Percentiles rank a stretch among this genome's conserved stretches.
These are phyloP conservation scores for Syzygium grande DNA, from an alignment of 345 rosid genomes.

Conservation along the genomic window DNA sequence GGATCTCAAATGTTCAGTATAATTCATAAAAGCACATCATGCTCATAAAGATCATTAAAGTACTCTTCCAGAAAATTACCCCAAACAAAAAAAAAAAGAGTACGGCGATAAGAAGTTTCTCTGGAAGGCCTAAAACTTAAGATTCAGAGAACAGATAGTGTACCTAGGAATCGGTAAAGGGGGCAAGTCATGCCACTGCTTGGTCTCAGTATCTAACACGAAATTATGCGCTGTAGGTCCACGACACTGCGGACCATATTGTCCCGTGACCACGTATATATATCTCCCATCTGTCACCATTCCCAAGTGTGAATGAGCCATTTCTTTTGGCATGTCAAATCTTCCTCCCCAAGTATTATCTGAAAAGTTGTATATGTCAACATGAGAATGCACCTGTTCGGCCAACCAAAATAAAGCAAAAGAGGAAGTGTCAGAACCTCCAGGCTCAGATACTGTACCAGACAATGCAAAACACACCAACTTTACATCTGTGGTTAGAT, in stretches of 20 bases:
- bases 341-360: constrained; percentile 84
- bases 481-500: background rate
- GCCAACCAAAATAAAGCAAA: background rate
- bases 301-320: constrained; percentile 99
- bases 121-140: background rate
- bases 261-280: constrained; percentile 78
- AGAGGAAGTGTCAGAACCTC: background rate
- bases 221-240: constrained; percentile 82
- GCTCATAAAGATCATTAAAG: background rate
- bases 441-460: background rate
- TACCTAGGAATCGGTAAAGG: constrained; percentile 90
- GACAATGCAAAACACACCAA: background rate
- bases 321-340: constrained; percentile 96
- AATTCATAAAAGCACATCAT: background rate
- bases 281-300: constrained; percentile 93
- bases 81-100: background rate
- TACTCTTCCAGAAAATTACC: background rate
- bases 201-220: constrained; percentile 80
- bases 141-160: background rate
- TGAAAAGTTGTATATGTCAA: constrained; percentile 76
- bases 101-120: background rate
- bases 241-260: constrained; percentile 93
- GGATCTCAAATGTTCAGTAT: background rate
- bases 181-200: constrained; percentile 60
- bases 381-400: constrained; percentile 87